These are phyloP conservation scores for Casuarina equisetifolia DNA, from an alignment of 306 rosid species.

Conservation along the genomic window DNA sequence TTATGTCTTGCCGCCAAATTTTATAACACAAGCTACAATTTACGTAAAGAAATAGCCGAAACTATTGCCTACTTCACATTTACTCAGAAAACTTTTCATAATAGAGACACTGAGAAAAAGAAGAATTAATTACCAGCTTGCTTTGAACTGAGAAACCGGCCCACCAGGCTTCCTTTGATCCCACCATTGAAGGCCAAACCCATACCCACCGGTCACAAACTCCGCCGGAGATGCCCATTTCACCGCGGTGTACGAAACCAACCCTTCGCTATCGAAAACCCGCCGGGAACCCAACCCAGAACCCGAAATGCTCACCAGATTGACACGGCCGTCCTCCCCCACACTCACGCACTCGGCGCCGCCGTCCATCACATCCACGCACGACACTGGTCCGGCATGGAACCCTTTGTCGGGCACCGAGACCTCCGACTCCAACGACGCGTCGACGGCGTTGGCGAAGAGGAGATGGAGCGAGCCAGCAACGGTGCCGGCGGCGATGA, in stretches of 20 bases:
- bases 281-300: constrained; percentile 45
- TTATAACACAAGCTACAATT: too few species aligned
- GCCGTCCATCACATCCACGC: constrained; percentile 65
- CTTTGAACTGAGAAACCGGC: constrained; percentile 85
- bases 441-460: constrained; percentile 46
- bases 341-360: constrained; percentile 72
- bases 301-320: constrained; percentile 54
- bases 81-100: neutral
- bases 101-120: neutral
- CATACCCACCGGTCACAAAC: constrained; percentile 60
- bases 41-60: too few species aligned
- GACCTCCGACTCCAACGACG: constrained; percentile 47
- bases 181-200: constrained; percentile 72
- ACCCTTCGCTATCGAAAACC: constrained; percentile 71
- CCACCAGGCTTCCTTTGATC: constrained; percentile 84
- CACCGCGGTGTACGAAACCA: constrained; percentile 68
- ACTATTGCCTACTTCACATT: neutral
- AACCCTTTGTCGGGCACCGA: constrained; percentile 54
- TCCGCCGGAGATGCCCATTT: constrained; percentile 91
- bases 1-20: too few species aligned
- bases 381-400: constrained; percentile 49
- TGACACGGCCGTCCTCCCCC: constrained; percentile 84
- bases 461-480: constrained; percentile 73
- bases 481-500: constrained; percentile 56
- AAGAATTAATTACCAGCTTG: constrained; percentile 50